Percentiles rank a stretch among this genome's conserved stretches.
These are phyloP conservation scores for Colletotrichum paranaense DNA, from an alignment of 2,329 filamentous ascomycete species.

Conservation along the genomic window DNA sequence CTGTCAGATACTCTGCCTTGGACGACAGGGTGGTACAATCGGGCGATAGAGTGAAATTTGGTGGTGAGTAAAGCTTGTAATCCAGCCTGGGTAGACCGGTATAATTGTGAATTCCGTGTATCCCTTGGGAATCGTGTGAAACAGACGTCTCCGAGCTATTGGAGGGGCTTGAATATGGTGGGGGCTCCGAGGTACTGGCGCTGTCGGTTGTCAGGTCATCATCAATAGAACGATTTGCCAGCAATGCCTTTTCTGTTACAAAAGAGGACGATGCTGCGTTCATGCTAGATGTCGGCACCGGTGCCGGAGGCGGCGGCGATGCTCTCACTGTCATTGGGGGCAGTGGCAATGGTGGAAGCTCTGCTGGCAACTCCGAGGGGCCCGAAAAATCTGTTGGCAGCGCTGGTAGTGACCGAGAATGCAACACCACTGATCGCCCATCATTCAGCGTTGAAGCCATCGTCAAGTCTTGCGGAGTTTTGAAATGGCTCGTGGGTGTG, in stretches of 20 bases:
- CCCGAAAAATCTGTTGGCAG: background rate
- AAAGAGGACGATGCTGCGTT: background rate
- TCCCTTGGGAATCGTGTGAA: conserved; percentile 17
- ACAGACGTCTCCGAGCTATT: conserved; percentile 33
- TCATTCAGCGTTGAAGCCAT: background rate
- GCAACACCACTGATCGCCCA: background rate
- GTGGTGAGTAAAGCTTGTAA: conserved; percentile 64
- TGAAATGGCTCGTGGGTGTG: background rate
- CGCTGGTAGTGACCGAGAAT: background rate
- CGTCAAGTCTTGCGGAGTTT: background rate
- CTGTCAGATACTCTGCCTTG: conserved; percentile 60
- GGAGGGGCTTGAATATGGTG: conserved; percentile 49
- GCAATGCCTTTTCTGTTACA: conserved; percentile 7
- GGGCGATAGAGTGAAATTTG: conserved; percentile 61
- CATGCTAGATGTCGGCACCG: background rate
- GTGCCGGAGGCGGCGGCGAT: background rate
- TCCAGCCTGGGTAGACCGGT: conserved; percentile 61
- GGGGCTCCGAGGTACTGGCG: conserved; percentile 38
- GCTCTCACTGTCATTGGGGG: conserved; percentile 1
- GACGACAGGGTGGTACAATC: conserved; percentile 61
- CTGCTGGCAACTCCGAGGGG: background rate
- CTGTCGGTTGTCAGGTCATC: background rate
- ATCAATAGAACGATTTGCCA: background rate
- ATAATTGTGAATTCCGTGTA: conserved; percentile 49
- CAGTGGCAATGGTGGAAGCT: conserved; percentile 6